Evolutionary conservation across 495 filamentous ascomycete genomes (phyloP).

Genomic region (Lophiostoma macrostomum): DNA sequence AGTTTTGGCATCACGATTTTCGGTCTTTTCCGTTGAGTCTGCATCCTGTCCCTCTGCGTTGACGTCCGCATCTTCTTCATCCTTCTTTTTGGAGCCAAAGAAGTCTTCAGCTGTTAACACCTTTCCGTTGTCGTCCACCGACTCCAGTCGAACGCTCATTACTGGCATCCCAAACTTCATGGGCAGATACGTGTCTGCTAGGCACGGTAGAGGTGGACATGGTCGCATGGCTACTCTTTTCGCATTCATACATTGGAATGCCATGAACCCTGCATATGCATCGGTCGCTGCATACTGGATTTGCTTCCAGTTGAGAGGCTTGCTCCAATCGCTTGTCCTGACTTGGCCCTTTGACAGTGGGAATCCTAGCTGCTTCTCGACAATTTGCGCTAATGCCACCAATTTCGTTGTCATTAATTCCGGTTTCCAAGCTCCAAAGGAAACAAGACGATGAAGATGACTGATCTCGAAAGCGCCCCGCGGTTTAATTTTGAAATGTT

Average conservation of each 20-base stretch:
- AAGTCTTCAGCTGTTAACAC: not conserved
- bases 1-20: not conserved
- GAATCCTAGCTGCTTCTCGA: constrained; percentile 68
- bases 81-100: not conserved
- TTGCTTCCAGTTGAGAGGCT: constrained; percentile 59
- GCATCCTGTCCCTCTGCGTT: too few relatives aligned
- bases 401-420: constrained; percentile 60
- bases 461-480: constrained; percentile 74
- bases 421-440: constrained; percentile 51
- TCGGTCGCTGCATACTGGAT: constrained; percentile 80
- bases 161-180: not conserved
- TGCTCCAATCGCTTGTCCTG: constrained; percentile 69
- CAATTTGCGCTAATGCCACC: constrained; percentile 64
- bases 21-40: too few relatives aligned
- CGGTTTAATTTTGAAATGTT: constrained; percentile 60
- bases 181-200: constrained; percentile 62
- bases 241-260: constrained; percentile 66
- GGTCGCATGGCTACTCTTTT: constrained; percentile 64
- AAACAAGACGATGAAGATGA: constrained; percentile 72
- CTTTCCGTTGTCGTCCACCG: not conserved
- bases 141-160: not conserved
- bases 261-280: constrained; percentile 73
- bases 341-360: constrained; percentile 69
- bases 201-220: constrained; percentile 62
- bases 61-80: too few relatives aligned